Percentiles rank a stretch among this genome's conserved stretches.
Conservation (phyloP, 164 flowering plant species). For the Taxillus chinensis region DNA sequence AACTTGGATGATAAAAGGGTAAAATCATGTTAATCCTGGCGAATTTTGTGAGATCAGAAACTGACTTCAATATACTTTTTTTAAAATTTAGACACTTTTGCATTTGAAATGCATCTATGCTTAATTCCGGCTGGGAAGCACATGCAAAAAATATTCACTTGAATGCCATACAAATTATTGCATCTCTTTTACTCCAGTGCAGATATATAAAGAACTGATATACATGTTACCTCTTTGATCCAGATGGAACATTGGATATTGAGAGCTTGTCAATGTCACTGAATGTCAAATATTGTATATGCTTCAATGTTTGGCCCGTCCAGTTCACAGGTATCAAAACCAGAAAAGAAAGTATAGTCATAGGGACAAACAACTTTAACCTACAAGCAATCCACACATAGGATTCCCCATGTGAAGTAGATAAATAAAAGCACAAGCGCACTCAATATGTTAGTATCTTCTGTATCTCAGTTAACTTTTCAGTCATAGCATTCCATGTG, state of each 20-base stretch:
- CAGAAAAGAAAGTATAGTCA: constrained; percentile 16
- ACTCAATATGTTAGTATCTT: too few relatives aligned
- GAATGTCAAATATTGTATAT: constrained; percentile 9
- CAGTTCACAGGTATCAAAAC: constrained; percentile 23
- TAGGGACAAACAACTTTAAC: constrained; percentile 25
- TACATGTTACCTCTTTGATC: constrained; percentile 19
- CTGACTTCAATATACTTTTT: too few relatives aligned
- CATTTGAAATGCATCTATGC: background rate
- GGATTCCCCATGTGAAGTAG: too few relatives aligned
- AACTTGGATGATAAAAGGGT: too few relatives aligned
- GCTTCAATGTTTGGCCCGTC: constrained; percentile 15
- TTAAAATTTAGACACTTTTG: too few relatives aligned
- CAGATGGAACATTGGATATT: constrained; percentile 21
- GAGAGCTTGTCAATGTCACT: constrained; percentile 25
- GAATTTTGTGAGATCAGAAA: too few relatives aligned
- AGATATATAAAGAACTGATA: background rate
- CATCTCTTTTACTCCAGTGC: background rate
- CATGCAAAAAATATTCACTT: background rate
- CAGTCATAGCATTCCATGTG: too few relatives aligned
- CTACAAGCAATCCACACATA: constrained; percentile 9
- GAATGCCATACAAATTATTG: too few relatives aligned
- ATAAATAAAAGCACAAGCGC: too few relatives aligned
- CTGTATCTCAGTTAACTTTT: too few relatives aligned
- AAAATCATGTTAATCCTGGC: too few relatives aligned
- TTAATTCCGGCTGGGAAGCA: background rate